phyloP scores from a whole-genome alignment of 306 rosid genomes.

The Ormosia emarginata region DNA sequence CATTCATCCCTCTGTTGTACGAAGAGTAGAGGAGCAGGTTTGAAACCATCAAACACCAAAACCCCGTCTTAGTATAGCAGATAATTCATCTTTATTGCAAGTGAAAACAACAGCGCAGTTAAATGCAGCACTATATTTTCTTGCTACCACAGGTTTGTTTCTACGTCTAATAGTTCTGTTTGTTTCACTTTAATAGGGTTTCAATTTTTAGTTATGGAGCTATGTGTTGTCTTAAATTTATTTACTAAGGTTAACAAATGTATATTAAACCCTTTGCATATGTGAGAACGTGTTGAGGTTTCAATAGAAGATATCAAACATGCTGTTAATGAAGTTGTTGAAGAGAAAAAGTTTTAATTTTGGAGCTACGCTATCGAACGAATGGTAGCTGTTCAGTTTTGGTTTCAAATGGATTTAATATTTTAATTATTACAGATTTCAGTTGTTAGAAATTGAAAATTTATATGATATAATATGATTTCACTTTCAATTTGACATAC shows the following conservation, averaged over 20 bases:
- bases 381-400: slow-evolving; percentile 35
- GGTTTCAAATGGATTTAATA: neutral
- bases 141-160: slow-evolving; percentile 22
- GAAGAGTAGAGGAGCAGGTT: no score
- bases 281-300: slow-evolving; percentile 55
- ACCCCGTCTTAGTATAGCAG: no score
- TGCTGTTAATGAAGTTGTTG: slow-evolving; percentile 51
- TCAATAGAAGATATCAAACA: slow-evolving; percentile 49
- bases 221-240: neutral
- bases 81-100: no score
- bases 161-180: neutral
- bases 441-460: no score
- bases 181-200: neutral
- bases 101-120: slow-evolving; percentile 61
- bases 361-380: slow-evolving; percentile 55
- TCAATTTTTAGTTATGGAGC: neutral
- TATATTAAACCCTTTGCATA: neutral
- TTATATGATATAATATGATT: neutral
- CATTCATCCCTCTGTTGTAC: no score
- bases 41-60: no score
- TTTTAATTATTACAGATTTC: no score
- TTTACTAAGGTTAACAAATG: neutral
- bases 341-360: slow-evolving; percentile 44
- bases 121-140: slow-evolving; percentile 58
- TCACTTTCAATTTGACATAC: neutral